Percentiles rank a stretch among this genome's conserved stretches.
Conservation (phyloP, 2,329 filamentous ascomycete species). For the Trichoderma sp. region DNA sequence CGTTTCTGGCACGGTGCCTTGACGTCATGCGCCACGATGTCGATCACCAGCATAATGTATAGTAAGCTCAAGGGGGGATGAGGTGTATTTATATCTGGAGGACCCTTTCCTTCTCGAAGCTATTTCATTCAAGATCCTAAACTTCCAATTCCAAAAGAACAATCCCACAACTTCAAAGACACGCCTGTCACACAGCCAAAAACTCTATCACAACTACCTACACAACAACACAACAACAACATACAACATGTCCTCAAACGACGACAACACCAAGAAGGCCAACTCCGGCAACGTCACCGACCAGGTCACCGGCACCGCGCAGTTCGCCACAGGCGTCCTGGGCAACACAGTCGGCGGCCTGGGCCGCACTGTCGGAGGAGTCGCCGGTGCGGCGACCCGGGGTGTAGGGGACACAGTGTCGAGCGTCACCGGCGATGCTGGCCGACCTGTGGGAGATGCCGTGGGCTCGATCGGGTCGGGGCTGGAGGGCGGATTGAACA, state of each 20-base stretch:
- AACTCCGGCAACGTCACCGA: constrained; percentile 34
- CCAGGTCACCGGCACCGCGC: constrained; percentile 41
- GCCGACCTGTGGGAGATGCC: constrained; percentile 58
- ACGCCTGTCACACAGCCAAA: not conserved
- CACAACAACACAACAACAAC: constrained; percentile 13
- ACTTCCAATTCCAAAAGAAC: not conserved
- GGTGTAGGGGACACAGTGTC: constrained; percentile 60
- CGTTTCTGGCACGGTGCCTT: constrained; percentile 10
- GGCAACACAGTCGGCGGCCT: constrained; percentile 48
- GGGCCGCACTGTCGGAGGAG: constrained; percentile 45
- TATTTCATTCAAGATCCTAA: too few relatives aligned
- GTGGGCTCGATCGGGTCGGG: constrained; percentile 56
- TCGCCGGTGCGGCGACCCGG: constrained; percentile 56
- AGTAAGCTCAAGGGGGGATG: not conserved
- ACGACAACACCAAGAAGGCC: constrained; percentile 34
- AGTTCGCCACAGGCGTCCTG: constrained; percentile 46
- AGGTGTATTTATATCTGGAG: not conserved
- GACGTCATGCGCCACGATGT: constrained; percentile 29
- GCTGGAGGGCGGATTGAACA: constrained; percentile 53
- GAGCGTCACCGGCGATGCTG: constrained; percentile 55
- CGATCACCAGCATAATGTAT: constrained; percentile 11
- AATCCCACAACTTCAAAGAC: not conserved
- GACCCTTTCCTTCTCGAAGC: not conserved
- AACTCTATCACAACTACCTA: constrained; percentile 1
- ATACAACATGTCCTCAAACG: constrained; percentile 33